A percentile compares a stretch with the other conserved stretches of the same genome.
phyloP scores from a whole-genome alignment of 805 yeast genomes.

The Torulaspora gathmanii region DNA sequence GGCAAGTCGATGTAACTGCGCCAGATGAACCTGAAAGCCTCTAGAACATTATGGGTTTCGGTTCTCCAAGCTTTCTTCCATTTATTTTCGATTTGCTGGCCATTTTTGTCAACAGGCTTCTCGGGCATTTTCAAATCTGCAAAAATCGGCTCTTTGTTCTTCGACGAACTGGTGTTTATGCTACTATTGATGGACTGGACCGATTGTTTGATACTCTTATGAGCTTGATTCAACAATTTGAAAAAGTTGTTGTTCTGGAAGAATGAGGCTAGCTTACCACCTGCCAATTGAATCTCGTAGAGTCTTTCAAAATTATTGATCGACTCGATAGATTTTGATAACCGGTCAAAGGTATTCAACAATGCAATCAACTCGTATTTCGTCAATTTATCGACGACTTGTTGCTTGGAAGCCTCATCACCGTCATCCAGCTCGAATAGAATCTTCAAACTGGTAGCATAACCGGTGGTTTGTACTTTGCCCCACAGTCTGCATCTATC shows the following conservation, averaged over 20 bases:
- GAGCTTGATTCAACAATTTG: constrained; percentile 31
- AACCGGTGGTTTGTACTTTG: constrained; percentile 92
- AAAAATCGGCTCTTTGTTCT: constrained; percentile 14
- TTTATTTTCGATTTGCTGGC: constrained; percentile 6
- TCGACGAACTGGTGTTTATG: constrained; percentile 5
- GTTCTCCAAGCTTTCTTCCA: constrained; percentile 44
- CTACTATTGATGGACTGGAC: constrained; percentile 16
- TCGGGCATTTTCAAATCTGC: constrained; percentile 30
- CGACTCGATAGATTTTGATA: constrained; percentile 77
- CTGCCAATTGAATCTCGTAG: constrained; percentile 38
- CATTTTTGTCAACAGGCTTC: constrained; percentile 2
- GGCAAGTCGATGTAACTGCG: constrained; percentile 70
- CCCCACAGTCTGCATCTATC: constrained; percentile 99
- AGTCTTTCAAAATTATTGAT: constrained; percentile 63
- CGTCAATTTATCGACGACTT: constrained; percentile 55
- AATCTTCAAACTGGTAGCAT: constrained; percentile 91
- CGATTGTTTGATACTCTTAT: constrained; percentile 17
- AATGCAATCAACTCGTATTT: constrained; percentile 85
- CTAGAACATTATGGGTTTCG: constrained; percentile 49
- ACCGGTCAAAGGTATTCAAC: constrained; percentile 85
- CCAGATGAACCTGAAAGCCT: constrained; percentile 61
- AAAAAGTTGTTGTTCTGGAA: constrained; percentile 34
- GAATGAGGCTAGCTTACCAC: constrained; percentile 22
- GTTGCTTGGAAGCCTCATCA: constrained; percentile 40
- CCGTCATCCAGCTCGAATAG: constrained; percentile 66